A percentile compares a stretch with the other conserved stretches of the same genome.
Conservation (phyloP, 1,284 basidiomycete species). For the Microbotryum saponariae region DNA sequence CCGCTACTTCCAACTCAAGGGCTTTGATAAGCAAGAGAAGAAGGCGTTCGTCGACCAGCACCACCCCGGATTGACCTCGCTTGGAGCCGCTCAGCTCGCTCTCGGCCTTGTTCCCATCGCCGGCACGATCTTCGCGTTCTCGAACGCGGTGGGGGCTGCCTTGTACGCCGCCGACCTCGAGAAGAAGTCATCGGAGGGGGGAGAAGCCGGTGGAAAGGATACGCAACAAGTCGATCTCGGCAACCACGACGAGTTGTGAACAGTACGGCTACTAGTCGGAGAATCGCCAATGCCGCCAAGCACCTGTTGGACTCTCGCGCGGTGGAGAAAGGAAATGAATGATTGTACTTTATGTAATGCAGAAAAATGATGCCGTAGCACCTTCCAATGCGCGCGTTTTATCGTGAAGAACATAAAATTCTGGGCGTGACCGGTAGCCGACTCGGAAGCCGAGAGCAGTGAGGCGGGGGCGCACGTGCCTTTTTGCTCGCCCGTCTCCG, state of each 20-base stretch:
- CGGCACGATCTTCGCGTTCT: constrained; percentile 50
- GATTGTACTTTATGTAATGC: not conserved
- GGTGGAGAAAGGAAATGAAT: too few relatives aligned
- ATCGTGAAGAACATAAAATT: too few relatives aligned
- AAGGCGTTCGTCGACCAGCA: constrained; percentile 42
- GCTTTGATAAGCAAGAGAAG: constrained; percentile 41
- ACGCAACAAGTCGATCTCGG: too few relatives aligned
- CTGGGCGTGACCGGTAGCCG: too few relatives aligned
- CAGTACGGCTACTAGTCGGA: too few relatives aligned
- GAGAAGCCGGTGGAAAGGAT: not conserved
- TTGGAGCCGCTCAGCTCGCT: constrained; percentile 52
- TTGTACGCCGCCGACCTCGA: constrained; percentile 62
- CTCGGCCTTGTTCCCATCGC: constrained; percentile 58
- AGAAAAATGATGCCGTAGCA: too few relatives aligned
- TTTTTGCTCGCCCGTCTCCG: not conserved
- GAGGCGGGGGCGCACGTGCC: not conserved
- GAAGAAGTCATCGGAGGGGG: constrained; percentile 33
- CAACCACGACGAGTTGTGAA: too few relatives aligned
- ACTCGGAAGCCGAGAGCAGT: too few relatives aligned
- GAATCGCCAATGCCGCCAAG: too few relatives aligned
- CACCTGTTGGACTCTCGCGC: too few relatives aligned
- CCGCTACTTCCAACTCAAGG: constrained; percentile 63
- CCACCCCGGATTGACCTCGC: constrained; percentile 32
- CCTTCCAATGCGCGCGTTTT: too few relatives aligned
- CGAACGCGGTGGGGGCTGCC: constrained; percentile 59